Evolutionary conservation across 441 rosid species (phyloP).

Genomic region (Corymbia citriodora): DNA sequence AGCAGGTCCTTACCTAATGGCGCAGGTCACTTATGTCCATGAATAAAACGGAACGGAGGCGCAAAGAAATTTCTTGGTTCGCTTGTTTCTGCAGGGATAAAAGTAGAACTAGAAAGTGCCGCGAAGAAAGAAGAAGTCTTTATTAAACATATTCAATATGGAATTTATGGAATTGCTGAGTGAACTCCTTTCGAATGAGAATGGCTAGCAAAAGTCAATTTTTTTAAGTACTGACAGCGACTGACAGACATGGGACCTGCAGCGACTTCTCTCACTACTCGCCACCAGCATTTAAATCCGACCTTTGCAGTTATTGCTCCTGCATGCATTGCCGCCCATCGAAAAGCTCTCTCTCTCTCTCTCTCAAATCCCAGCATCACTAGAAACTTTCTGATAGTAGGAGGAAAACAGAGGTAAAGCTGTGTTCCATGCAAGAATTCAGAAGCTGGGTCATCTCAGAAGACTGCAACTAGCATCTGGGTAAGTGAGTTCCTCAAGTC

Average conservation of each 20-base stretch:
- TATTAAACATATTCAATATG: neutral
- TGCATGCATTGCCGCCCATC: no score
- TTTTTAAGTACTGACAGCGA: neutral
- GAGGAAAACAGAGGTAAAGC: neutral
- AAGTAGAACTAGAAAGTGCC: rapidly evolving
- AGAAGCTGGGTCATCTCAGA: neutral
- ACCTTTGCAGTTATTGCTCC: neutral
- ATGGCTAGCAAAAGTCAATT: neutral
- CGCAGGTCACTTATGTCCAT: no score
- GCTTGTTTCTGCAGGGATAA: rapidly evolving
- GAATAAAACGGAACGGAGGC: neutral
- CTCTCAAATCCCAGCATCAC: neutral
- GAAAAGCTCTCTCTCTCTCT: neutral
- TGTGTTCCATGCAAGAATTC: neutral
- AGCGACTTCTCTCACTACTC: neutral
- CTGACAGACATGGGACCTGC: neutral
- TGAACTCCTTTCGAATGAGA: neutral
- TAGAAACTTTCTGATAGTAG: neutral
- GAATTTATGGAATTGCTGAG: neutral
- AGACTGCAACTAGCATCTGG: neutral
- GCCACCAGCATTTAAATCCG: neutral
- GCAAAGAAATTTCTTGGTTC: rapidly evolving
- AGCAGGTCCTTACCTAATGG: neutral
- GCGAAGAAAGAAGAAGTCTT: rapidly evolving
- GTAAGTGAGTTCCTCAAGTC: neutral